Conservation (phyloP, 208 protist genomes). For the Crithidia acanthocephali region DNA sequence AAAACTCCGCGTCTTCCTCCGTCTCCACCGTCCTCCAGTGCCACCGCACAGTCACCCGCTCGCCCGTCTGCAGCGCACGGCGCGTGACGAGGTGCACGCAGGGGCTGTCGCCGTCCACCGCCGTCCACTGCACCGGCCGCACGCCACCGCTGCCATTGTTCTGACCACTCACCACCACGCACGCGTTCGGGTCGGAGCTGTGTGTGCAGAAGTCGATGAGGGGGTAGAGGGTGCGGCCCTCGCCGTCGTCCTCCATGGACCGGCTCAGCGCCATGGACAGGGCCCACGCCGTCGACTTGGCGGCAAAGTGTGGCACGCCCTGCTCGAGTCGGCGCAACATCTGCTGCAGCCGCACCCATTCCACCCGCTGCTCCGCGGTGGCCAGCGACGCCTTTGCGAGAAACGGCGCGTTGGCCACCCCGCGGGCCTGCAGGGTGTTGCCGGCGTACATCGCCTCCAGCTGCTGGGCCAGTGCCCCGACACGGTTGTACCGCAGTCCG, state of each 20-base stretch:
- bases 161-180: slow-evolving; percentile 22
- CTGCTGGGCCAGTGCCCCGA: slow-evolving; percentile 36
- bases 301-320: slow-evolving; percentile 80
- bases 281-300: slow-evolving; percentile 75
- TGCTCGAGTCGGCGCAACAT: slow-evolving; percentile 77
- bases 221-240: slow-evolving; percentile 67
- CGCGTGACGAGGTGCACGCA: slow-evolving; percentile 66
- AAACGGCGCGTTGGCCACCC: slow-evolving; percentile 80
- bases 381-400: slow-evolving; percentile 49
- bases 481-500: slow-evolving; percentile 17
- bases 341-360: slow-evolving; percentile 63
- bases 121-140: slow-evolving; percentile 26
- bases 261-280: slow-evolving; percentile 82
- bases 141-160: background rate
- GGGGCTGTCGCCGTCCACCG: slow-evolving; percentile 41
- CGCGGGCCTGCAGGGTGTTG: slow-evolving; percentile 65
- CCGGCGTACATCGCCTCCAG: slow-evolving; percentile 78
- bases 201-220: slow-evolving; percentile 87
- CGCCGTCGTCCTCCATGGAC: slow-evolving; percentile 53
- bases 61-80: slow-evolving; percentile 45
- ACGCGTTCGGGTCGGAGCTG: slow-evolving; percentile 64
- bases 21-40: slow-evolving; percentile 43
- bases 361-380: slow-evolving; percentile 53
- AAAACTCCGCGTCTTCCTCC: slow-evolving; percentile 73
- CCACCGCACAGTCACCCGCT: slow-evolving; percentile 66